A percentile compares a stretch with the other conserved stretches of the same genome.
Evolutionary conservation across 2,329 filamentous ascomycete species (phyloP).

Genomic region (Fusarium sp.): DNA sequence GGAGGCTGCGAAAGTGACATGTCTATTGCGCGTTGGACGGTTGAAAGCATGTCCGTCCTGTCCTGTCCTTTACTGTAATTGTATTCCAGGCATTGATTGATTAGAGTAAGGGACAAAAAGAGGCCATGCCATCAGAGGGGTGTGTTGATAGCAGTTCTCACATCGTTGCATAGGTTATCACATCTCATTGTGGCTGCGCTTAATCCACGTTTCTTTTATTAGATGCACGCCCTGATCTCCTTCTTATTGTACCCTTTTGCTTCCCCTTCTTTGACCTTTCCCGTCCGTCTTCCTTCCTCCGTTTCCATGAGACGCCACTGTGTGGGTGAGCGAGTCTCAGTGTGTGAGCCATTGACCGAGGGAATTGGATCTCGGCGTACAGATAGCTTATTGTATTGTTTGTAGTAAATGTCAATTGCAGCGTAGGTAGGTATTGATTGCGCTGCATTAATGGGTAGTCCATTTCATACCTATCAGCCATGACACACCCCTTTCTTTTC

Average conservation of each 20-base stretch:
- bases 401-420: too few species aligned
- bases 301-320: slow-evolving; percentile 29
- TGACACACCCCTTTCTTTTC: slow-evolving; percentile 22
- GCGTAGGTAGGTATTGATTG: background rate
- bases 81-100: slow-evolving; percentile 18
- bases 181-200: slow-evolving; percentile 25
- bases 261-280: slow-evolving; percentile 14
- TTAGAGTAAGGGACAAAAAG: slow-evolving; percentile 12
- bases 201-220: slow-evolving; percentile 31
- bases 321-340: slow-evolving; percentile 9
- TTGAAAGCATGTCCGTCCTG: background rate
- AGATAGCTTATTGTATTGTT: background rate
- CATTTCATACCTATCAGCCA: slow-evolving; percentile 33
- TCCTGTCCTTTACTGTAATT: background rate
- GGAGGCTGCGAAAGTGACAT: slow-evolving; percentile 15
- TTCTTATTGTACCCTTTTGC: background rate
- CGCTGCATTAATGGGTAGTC: background rate
- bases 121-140: background rate
- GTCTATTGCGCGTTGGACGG: slow-evolving; percentile 24
- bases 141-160: slow-evolving; percentile 13
- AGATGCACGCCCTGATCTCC: slow-evolving; percentile 4
- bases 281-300: slow-evolving; percentile 19
- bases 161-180: slow-evolving; percentile 21
- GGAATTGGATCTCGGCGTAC: slow-evolving; percentile 3
- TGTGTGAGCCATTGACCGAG: slow-evolving; percentile 13